phyloP scores from a whole-genome alignment of 179 eudicot species.

The Spinacia oleracea region DNA sequence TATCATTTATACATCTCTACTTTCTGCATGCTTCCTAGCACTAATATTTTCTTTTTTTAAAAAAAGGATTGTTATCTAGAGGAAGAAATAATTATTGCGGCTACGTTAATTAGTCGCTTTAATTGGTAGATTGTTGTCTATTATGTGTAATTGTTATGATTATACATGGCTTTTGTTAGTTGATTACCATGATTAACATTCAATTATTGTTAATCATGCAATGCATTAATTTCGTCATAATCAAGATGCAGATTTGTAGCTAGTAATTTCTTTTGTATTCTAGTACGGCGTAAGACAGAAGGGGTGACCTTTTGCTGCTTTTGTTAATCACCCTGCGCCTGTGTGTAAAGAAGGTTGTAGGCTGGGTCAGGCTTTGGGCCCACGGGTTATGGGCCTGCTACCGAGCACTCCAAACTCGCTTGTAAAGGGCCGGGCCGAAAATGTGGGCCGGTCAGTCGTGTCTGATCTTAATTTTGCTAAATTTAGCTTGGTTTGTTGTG shows the following conservation, averaged over 20 bases:
- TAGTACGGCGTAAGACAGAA: not conserved
- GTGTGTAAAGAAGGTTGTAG: too few relatives aligned
- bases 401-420: too few relatives aligned
- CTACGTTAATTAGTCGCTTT: slow-evolving; percentile 9
- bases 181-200: slow-evolving; percentile 27
- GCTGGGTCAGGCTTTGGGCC: too few relatives aligned
- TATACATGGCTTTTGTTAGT: slow-evolving; percentile 14
- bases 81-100: slow-evolving; percentile 27
- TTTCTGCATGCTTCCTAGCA: slow-evolving; percentile 36
- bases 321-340: not conserved
- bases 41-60: too few relatives aligned
- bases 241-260: slow-evolving; percentile 28
- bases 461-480: too few relatives aligned
- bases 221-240: slow-evolving; percentile 33
- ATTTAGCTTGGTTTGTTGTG: too few relatives aligned
- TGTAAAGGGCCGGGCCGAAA: too few relatives aligned
- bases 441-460: too few relatives aligned
- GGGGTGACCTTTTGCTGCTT: not conserved
- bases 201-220: slow-evolving; percentile 25
- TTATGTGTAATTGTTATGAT: slow-evolving; percentile 18
- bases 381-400: too few relatives aligned
- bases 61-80: slow-evolving; percentile 18
- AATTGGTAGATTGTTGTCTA: slow-evolving; percentile 13
- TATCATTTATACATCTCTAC: slow-evolving; percentile 3
- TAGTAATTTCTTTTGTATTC: not conserved